Conservation (phyloP, 352 stramenopile species). For the Sclerospora graminicola region DNA sequence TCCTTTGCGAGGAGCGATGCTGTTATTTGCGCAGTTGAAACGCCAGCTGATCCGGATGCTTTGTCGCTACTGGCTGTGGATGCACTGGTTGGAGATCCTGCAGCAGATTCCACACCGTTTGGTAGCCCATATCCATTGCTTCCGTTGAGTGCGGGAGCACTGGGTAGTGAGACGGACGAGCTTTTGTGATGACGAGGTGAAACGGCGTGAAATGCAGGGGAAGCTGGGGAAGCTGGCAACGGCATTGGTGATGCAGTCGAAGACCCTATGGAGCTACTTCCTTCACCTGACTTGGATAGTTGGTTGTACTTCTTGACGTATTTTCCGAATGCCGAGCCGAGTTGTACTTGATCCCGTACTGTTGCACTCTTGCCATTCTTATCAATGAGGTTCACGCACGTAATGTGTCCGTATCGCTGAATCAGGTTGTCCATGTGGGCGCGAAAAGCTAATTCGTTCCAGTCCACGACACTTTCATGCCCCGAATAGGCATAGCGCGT, state of each 20-base stretch:
- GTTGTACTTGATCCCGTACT: slow-evolving; percentile 82
- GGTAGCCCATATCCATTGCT: slow-evolving; percentile 12
- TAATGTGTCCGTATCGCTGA: slow-evolving; percentile 61
- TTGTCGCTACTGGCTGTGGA: slow-evolving; percentile 23
- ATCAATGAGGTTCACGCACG: slow-evolving; percentile 93
- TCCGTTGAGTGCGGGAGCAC: slow-evolving; percentile 5
- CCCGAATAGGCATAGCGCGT: slow-evolving; percentile 58
- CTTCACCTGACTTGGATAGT: slow-evolving; percentile 47
- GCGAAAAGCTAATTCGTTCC: slow-evolving; percentile 48
- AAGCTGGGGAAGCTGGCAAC: slow-evolving; percentile 10
- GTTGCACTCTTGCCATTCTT: slow-evolving; percentile 68
- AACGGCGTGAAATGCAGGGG: slow-evolving; percentile 14
- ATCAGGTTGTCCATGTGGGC: slow-evolving; percentile 57
- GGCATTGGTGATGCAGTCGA: slow-evolving; percentile 7
- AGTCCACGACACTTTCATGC: slow-evolving; percentile 38
- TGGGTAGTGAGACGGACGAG: slow-evolving; percentile 11
- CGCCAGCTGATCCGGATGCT: slow-evolving; percentile 3
- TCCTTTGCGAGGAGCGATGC: slow-evolving; percentile 14
- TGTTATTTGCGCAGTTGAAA: slow-evolving; percentile 12
- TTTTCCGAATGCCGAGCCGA: slow-evolving; percentile 87
- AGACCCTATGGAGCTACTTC: slow-evolving; percentile 14
- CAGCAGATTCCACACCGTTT: slow-evolving; percentile 10
- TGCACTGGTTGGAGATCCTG: slow-evolving; percentile 23
- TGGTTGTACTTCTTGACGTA: slow-evolving; percentile 84
- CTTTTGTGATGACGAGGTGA: slow-evolving; percentile 37